These are phyloP conservation scores for Calocybe indica DNA, from an alignment of 768 basidiomycete species.

Conservation along the genomic window DNA sequence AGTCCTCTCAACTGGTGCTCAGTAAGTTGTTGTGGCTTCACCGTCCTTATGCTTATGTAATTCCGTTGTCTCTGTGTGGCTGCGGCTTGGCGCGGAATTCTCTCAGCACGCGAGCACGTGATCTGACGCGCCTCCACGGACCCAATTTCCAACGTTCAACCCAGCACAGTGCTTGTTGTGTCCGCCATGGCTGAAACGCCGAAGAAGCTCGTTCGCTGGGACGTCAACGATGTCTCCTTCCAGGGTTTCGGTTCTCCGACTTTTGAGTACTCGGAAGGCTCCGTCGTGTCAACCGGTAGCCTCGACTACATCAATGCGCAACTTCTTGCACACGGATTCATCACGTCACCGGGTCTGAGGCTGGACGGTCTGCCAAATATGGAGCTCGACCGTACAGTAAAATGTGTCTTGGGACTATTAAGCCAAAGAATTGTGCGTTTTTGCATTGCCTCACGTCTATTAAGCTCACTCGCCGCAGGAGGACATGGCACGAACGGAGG, in stretches of 20 bases:
- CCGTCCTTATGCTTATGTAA: slow-evolving; percentile 9
- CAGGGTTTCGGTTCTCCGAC: slow-evolving; percentile 36
- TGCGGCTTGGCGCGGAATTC: neutral
- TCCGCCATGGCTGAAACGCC: slow-evolving; percentile 32
- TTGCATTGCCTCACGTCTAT: slow-evolving; percentile 1
- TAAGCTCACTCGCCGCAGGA: slow-evolving; percentile 25
- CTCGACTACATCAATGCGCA: slow-evolving; percentile 80
- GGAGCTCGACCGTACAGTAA: slow-evolving; percentile 54
- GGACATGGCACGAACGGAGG: slow-evolving; percentile 78
- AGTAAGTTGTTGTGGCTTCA: neutral
- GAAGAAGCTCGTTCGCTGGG: slow-evolving; percentile 49
- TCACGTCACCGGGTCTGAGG: slow-evolving; percentile 54
- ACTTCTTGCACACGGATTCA: slow-evolving; percentile 77
- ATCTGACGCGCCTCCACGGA: slow-evolving; percentile 12
- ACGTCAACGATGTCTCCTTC: slow-evolving; percentile 38
- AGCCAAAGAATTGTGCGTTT: slow-evolving; percentile 68
- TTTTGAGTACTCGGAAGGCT: slow-evolving; percentile 39
- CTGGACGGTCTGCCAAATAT: slow-evolving; percentile 57
- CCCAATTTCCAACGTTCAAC: neutral
- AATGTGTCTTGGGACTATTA: slow-evolving; percentile 73
- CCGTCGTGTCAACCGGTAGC: slow-evolving; percentile 49
- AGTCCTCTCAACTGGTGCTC: slow-evolving; percentile 5
- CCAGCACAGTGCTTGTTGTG: neutral
- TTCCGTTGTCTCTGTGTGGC: neutral
- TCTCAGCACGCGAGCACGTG: slow-evolving; percentile 16